Conservation (phyloP, 805 yeast species). For the Yamadazyma endophytica region DNA sequence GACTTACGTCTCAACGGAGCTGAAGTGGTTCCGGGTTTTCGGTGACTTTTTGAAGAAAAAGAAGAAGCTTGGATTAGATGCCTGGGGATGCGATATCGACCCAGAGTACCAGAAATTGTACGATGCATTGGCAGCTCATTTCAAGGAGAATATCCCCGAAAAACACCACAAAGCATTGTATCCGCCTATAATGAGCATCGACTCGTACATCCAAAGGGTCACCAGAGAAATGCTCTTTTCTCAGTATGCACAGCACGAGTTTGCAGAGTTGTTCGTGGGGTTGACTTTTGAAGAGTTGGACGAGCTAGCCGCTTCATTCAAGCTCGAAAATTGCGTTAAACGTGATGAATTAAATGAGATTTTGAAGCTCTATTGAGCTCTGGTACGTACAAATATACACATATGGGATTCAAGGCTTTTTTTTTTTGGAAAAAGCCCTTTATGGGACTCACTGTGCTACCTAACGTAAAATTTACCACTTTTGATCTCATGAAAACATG, state of each 20-base stretch:
- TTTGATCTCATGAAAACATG: no score
- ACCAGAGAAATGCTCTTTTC: conserved; percentile 38
- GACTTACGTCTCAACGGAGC: conserved; percentile 41
- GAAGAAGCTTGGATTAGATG: conserved; percentile 40
- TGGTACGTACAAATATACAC: background rate
- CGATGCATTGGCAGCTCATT: conserved; percentile 28
- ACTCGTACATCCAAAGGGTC: conserved; percentile 34
- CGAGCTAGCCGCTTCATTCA: conserved; percentile 44
- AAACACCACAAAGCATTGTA: conserved; percentile 32
- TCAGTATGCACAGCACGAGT: conserved; percentile 38
- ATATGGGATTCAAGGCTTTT: background rate
- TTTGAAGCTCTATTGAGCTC: conserved; percentile 17
- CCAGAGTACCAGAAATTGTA: conserved; percentile 32
- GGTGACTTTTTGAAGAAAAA: conserved; percentile 39
- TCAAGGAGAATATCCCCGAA: conserved; percentile 33
- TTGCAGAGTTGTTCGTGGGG: conserved; percentile 37
- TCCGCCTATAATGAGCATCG: conserved; percentile 34
- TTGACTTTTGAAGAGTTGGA: conserved; percentile 41
- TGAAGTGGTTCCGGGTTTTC: conserved; percentile 36
- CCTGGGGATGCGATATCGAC: conserved; percentile 45
- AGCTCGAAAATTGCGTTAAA: conserved; percentile 38
- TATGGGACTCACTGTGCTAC: no score
- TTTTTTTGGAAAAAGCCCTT: no score
- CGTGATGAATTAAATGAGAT: conserved; percentile 35
- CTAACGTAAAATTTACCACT: no score